Percentiles rank a stretch among this genome's conserved stretches.
These are phyloP conservation scores for Botrytis medusae DNA, from an alignment of 2,329 filamentous ascomycete species.

Conservation along the genomic window DNA sequence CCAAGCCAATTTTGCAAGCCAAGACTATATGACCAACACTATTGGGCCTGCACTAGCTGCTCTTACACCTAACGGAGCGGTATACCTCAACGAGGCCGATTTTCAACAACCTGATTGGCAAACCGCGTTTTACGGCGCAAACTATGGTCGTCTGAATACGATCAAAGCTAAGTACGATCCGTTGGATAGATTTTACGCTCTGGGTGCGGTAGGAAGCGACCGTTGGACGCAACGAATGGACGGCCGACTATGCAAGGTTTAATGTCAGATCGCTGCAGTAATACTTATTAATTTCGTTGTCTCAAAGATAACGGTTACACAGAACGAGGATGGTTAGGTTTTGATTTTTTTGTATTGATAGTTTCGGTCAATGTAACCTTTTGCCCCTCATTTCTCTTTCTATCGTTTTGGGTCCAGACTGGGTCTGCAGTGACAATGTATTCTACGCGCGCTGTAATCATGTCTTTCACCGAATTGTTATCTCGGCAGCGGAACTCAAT, in stretches of 20 bases:
- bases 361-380: no score
- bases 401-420: no score
- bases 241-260: slow-evolving; percentile 8
- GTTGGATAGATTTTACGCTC: slow-evolving; percentile 5
- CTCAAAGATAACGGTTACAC: no score
- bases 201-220: slow-evolving; percentile 11
- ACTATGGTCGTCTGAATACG: not conserved
- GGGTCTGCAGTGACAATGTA: no score
- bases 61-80: not conserved
- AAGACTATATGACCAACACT: slow-evolving; percentile 4
- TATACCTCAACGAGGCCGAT: slow-evolving; percentile 14
- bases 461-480: no score
- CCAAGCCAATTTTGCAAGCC: not conserved
- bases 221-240: not conserved
- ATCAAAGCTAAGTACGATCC: slow-evolving; percentile 10
- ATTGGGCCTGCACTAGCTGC: slow-evolving; percentile 4
- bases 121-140: slow-evolving; percentile 1
- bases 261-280: no score
- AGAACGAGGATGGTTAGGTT: no score
- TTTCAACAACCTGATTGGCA: slow-evolving; percentile 12
- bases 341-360: no score
- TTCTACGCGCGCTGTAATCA: no score
- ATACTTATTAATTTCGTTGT: no score
- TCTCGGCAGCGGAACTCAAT: no score
- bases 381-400: no score